phyloP scores from a whole-genome alignment of 495 filamentous ascomycete genomes.

The Parathielavia appendiculata region DNA sequence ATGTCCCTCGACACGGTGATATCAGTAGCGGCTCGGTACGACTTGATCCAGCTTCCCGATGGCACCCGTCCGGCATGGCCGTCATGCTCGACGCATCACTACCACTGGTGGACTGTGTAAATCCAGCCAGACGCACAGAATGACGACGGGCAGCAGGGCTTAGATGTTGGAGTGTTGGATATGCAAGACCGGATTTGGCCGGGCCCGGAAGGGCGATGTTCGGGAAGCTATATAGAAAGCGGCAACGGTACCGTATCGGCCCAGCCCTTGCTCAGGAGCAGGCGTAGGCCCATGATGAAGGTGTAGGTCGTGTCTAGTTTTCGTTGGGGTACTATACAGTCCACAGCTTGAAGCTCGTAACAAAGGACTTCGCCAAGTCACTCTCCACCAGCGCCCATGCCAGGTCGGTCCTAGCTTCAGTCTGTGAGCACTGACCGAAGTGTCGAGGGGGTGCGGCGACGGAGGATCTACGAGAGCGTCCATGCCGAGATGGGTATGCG shows the following conservation, averaged over 20 bases:
- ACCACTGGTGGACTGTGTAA: background rate
- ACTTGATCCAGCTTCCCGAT: constrained; percentile 13
- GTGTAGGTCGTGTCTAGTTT: background rate
- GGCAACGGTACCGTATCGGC: constrained; percentile 11
- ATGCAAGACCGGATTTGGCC: background rate
- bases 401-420: constrained; percentile 16
- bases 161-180: constrained; percentile 7
- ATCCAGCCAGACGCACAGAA: background rate
- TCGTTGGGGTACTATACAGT: background rate
- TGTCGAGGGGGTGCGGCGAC: background rate
- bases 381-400: background rate
- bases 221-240: constrained; percentile 35
- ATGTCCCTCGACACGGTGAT: constrained; percentile 17
- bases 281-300: constrained; percentile 1
- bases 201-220: constrained; percentile 12
- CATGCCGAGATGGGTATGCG: constrained; percentile 13
- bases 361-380: background rate
- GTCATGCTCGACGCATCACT: constrained; percentile 19
- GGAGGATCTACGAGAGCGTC: constrained; percentile 5
- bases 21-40: constrained; percentile 1
- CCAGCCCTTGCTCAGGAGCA: background rate
- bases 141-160: background rate
- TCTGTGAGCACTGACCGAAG: constrained; percentile 18
- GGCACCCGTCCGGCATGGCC: constrained; percentile 13
- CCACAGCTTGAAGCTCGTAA: background rate